A percentile compares a stretch with the other conserved stretches of the same genome.
phyloP scores from a whole-genome alignment of 2,329 filamentous ascomycete genomes.

The Pseudofabraea citricarpa region DNA sequence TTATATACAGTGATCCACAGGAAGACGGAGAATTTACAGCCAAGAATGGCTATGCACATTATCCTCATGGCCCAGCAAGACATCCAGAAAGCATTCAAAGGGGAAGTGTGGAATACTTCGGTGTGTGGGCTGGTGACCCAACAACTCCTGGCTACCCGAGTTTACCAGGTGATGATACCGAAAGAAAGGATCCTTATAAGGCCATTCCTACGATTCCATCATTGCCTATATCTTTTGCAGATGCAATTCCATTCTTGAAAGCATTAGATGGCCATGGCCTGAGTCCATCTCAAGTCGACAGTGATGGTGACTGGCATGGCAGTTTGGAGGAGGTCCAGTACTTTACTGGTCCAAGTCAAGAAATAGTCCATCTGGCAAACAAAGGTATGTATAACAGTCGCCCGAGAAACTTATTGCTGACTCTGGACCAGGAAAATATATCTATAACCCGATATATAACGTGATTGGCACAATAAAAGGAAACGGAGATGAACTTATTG shows the following conservation, averaged over 20 bases:
- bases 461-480: conserved; percentile 88
- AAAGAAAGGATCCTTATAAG: conserved; percentile 62
- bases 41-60: conserved; percentile 69
- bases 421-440: conserved; percentile 62
- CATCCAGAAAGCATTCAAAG: conserved; percentile 83
- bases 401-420: no score
- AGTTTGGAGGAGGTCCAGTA: conserved; percentile 36
- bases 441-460: conserved; percentile 75
- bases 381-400: not conserved
- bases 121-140: conserved; percentile 63
- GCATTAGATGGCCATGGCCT: conserved; percentile 78
- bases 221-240: conserved; percentile 78
- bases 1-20: conserved; percentile 83
- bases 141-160: conserved; percentile 90
- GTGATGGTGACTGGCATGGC: conserved; percentile 44
- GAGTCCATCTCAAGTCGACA: conserved; percentile 55
- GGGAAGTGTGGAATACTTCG: conserved; percentile 76
- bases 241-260: conserved; percentile 76
- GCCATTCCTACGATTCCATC: conserved; percentile 80
- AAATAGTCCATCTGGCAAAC: conserved; percentile 44
- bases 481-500: conserved; percentile 72
- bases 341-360: conserved; percentile 8
- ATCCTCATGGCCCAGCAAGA: conserved; percentile 78
- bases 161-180: conserved; percentile 63
- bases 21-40: conserved; percentile 79